Evolutionary conservation across 163 green algal genomes (phyloP).

Genomic region (Trebouxia gelatinosa): DNA sequence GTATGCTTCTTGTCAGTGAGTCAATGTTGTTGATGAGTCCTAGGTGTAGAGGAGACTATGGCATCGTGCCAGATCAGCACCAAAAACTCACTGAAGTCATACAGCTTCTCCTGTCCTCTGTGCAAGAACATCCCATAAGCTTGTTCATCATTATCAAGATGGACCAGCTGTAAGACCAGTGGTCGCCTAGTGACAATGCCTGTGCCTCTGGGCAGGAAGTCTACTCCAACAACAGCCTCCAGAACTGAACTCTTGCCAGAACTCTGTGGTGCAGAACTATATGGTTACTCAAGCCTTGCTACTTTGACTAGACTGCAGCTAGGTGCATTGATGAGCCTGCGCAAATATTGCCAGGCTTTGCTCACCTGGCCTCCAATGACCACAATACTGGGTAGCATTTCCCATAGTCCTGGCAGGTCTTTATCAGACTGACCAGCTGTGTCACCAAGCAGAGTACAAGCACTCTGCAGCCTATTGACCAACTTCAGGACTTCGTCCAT

Average conservation of each 20-base stretch:
- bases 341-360: too few species aligned
- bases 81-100: conserved; percentile 76
- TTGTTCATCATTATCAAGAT: conserved; percentile 67
- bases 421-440: conserved; percentile 43
- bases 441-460: conserved; percentile 75
- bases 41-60: too few species aligned
- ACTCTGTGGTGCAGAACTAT: too few species aligned
- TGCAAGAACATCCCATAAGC: conserved; percentile 93
- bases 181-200: conserved; percentile 91
- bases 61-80: neutral
- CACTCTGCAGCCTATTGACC: conserved; percentile 78
- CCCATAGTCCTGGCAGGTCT: conserved; percentile 71
- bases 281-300: too few species aligned
- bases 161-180: conserved; percentile 86
- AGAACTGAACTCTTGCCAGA: conserved; percentile 94
- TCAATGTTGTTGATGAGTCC: too few species aligned
- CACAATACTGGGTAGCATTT: conserved; percentile 89
- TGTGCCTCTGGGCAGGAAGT: conserved; percentile 90
- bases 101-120: conserved; percentile 72
- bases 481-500: conserved; percentile 65
- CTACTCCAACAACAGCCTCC: conserved; percentile 89
- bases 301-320: too few species aligned
- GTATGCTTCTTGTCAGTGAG: too few species aligned
- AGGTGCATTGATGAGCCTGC: too few species aligned
- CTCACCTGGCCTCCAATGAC: conserved; percentile 86